phyloP scores from a whole-genome alignment of 257 asterid genomes.

The Jaltomata sinuosa region DNA sequence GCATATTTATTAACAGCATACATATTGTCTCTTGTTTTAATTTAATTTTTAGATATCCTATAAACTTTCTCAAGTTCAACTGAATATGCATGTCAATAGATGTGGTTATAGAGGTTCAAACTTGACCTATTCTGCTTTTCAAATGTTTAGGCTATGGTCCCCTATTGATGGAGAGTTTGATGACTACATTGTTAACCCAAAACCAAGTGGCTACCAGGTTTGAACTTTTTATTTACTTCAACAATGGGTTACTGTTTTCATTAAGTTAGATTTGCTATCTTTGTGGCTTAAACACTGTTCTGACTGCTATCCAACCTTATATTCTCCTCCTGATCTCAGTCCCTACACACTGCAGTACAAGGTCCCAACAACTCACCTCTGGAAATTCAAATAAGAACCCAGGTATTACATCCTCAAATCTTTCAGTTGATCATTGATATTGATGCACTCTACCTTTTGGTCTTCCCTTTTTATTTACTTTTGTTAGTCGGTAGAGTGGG shows the following conservation, averaged over 20 bases:
- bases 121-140: constrained; percentile 5
- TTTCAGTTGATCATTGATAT: neutral
- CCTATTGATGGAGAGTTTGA: constrained; percentile 94
- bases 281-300: constrained; percentile 3
- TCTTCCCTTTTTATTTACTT: neutral
- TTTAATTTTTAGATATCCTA: neutral
- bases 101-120: constrained; percentile 3
- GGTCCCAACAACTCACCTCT: constrained; percentile 86
- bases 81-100: neutral
- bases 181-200: constrained; percentile 92
- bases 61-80: neutral
- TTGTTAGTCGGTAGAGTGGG: neutral
- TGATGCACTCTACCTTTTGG: neutral
- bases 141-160: constrained; percentile 65
- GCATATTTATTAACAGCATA: neutral
- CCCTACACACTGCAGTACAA: constrained; percentile 91
- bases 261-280: neutral
- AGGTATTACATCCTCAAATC: constrained; percentile 28
- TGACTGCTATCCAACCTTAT: constrained; percentile 19
- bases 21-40: neutral
- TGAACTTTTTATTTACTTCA: neutral
- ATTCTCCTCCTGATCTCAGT: constrained; percentile 37
- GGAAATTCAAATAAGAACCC: constrained; percentile 96
- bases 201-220: constrained; percentile 99
- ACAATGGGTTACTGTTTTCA: neutral